These are phyloP conservation scores for Rhizophora mangle DNA, from an alignment of 345 rosid genomes.

Conservation along the genomic window DNA sequence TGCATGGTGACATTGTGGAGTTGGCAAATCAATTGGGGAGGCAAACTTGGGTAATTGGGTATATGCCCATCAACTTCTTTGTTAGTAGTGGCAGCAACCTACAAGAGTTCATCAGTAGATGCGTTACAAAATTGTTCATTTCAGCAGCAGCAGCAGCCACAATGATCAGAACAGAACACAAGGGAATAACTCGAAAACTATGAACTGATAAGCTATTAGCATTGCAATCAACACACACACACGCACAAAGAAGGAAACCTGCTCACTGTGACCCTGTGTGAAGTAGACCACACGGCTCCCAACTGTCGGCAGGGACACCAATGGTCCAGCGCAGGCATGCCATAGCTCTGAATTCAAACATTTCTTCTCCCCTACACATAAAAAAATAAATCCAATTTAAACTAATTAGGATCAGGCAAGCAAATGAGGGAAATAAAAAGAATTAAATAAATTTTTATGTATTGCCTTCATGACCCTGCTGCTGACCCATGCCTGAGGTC, in stretches of 20 bases:
- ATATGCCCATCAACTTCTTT: conserved; percentile 32
- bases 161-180: too few species aligned
- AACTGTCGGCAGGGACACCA: conserved; percentile 31
- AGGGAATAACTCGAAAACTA: too few species aligned
- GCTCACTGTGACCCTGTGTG: conserved; percentile 38
- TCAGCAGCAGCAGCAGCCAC: neutral
- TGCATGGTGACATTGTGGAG: conserved; percentile 34
- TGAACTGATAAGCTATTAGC: neutral
- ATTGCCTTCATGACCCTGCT: conserved; percentile 24
- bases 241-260: conserved; percentile 9
- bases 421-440: too few species aligned
- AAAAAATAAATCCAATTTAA: neutral
- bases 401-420: neutral
- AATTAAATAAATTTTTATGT: neutral
- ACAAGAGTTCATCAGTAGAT: too few species aligned
- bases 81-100: conserved; percentile 33
- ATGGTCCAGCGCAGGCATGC: conserved; percentile 41
- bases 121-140: too few species aligned
- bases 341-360: conserved; percentile 36
- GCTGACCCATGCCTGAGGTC: conserved; percentile 23
- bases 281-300: conserved; percentile 35
- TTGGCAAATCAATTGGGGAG: conserved; percentile 32
- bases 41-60: conserved; percentile 34
- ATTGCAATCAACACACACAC: neutral
- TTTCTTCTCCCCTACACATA: conserved; percentile 28